These are phyloP conservation scores for Setaria viridis DNA, from an alignment of 202 grass and related monocot species.

Conservation along the genomic window DNA sequence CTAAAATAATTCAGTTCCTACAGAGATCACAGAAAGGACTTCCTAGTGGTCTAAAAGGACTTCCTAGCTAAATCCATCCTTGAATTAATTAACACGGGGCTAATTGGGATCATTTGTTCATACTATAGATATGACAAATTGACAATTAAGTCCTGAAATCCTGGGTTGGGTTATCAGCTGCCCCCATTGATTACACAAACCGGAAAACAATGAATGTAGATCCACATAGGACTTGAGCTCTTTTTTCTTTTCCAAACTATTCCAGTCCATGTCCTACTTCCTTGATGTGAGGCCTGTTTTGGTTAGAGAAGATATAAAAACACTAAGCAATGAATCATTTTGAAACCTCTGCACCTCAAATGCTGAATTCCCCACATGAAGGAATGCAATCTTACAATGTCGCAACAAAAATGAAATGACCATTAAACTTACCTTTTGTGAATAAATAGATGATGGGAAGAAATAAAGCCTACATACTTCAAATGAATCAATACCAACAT, in stretches of 20 bases:
- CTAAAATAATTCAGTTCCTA: not conserved
- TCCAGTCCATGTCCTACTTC: not conserved
- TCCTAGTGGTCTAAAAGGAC: not conserved
- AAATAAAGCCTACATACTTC: not conserved
- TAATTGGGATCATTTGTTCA: not conserved
- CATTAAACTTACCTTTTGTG: constrained; percentile 19
- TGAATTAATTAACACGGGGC: not conserved
- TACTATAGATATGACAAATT: not conserved
- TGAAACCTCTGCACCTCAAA: not conserved
- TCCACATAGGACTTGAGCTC: not conserved
- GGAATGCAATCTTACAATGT: not conserved
- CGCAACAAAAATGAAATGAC: constrained; percentile 7
- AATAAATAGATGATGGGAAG: constrained; percentile 1
- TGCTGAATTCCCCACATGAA: not conserved
- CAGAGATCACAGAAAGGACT: not conserved
- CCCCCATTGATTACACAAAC: not conserved
- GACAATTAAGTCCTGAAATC: not conserved
- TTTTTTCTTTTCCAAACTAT: not conserved
- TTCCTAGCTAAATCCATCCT: not conserved
- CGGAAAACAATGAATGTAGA: not conserved
- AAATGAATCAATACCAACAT: not conserved
- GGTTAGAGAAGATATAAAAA: not conserved
- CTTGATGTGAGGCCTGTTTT: constrained; percentile 11
- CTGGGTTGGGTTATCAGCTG: not conserved
- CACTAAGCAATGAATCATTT: constrained; percentile 12